Evolutionary conservation across 352 stramenopile species (phyloP), one percentile per base, ranked within the genome.

Genomic region (Phytophthora constricta): DNA sequence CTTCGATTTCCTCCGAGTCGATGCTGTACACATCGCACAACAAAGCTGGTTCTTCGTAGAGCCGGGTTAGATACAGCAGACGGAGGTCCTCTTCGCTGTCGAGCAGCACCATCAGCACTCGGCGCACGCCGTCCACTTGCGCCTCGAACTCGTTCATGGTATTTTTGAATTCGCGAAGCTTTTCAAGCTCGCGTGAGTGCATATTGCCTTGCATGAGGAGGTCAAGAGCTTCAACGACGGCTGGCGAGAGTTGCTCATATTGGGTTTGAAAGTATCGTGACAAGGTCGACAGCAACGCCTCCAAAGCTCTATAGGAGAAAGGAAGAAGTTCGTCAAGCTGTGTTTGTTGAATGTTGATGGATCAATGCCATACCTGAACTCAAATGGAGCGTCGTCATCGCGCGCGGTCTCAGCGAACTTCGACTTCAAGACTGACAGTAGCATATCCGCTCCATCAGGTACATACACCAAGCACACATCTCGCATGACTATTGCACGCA

Each of bases 71-170:
- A 31, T 90, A 89, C 34, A 92, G 64, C 51, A 91, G 45, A 13
- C 80, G 82, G 47, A 92, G 47, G 54, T 91, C 84, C 49, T 89
- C 81, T 69, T 92, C 84, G 55, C 88, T 91, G 57, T 92, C 80
- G 16, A 92, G 64, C 5, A 87, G 58, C 34, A 87, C 80, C 82
- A 92, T 91, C 3, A 92, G 56, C 19, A 79, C 73, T 1, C 84
- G 78, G 20, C 84, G 84, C 25, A 91, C 62, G 13, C 76, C 74
- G 26, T 88, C 78, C 33, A 92, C 82, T 54, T 87, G 82, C 1
- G 78, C 74, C 37, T 90, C 74, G 51, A 91, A 92, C 57, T 92
- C 84, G 65, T 91, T 84, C 63, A 91, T 90, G 1, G 77, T 79
- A 52, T 92, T 92, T 52, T 92, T 92, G 59, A 92, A 85, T 19